Percentiles rank a stretch among this genome's conserved stretches.
Evolutionary conservation across 768 basidiomycete genomes (phyloP).

Genomic region (Naematelia aurantialba): DNA sequence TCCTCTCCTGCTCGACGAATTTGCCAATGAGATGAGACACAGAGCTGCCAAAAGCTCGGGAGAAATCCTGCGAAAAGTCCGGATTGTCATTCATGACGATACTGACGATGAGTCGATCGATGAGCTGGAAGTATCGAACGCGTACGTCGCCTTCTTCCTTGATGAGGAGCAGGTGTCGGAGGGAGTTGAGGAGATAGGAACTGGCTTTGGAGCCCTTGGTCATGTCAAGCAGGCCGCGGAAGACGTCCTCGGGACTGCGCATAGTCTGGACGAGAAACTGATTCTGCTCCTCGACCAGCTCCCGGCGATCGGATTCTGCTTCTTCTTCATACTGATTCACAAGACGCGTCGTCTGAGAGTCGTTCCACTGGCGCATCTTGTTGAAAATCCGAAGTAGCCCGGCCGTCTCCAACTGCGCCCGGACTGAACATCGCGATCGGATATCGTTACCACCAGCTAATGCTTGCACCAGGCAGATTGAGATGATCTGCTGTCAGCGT

Average conservation of each 20-base stretch:
- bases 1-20: slow-evolving; percentile 83
- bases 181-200: slow-evolving; percentile 83
- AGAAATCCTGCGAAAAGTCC: slow-evolving; percentile 62
- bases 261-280: slow-evolving; percentile 72
- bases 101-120: slow-evolving; percentile 83
- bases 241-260: slow-evolving; percentile 78
- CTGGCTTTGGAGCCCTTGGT: slow-evolving; percentile 73
- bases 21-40: slow-evolving; percentile 83
- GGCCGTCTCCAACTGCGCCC: slow-evolving; percentile 82
- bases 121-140: slow-evolving; percentile 82
- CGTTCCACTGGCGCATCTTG: slow-evolving; percentile 65
- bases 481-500: slow-evolving; percentile 17
- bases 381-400: slow-evolving; percentile 71
- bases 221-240: slow-evolving; percentile 71
- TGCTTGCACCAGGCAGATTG: slow-evolving; percentile 26
- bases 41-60: slow-evolving; percentile 79
- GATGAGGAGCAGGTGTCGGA: slow-evolving; percentile 89
- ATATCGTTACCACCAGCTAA: slow-evolving; percentile 28
- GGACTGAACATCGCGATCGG: slow-evolving; percentile 61
- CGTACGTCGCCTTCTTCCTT: slow-evolving; percentile 78
- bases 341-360: slow-evolving; percentile 64
- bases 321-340: slow-evolving; percentile 60
- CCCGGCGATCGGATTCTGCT: slow-evolving; percentile 71
- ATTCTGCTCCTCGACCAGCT: slow-evolving; percentile 69
- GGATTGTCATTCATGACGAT: slow-evolving; percentile 90